phyloP scores from a whole-genome alignment of 2,329 filamentous ascomycete species.

The Hypoxylon sp. region DNA sequence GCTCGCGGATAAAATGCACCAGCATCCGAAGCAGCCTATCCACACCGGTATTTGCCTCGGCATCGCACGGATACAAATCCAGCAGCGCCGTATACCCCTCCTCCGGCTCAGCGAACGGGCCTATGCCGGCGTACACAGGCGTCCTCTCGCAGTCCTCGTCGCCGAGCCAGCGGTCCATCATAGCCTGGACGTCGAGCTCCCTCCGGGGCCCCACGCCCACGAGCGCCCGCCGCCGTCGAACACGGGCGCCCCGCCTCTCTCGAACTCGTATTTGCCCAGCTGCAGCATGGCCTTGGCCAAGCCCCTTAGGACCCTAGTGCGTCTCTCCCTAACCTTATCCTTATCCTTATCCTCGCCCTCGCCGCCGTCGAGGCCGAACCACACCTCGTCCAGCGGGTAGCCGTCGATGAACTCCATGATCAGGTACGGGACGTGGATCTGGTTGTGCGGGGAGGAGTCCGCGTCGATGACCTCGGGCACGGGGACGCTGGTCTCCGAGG shows the following conservation, averaged over 20 bases:
- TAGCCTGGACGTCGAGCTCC: slow-evolving; percentile 45
- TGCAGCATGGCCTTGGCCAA: slow-evolving; percentile 46
- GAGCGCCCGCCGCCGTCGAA: slow-evolving; percentile 39
- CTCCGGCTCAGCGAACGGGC: slow-evolving; percentile 33
- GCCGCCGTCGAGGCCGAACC: slow-evolving; percentile 40
- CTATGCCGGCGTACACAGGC: slow-evolving; percentile 38
- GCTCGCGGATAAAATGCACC: slow-evolving; percentile 43
- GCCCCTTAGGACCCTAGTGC: slow-evolving; percentile 38
- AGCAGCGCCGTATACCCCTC: slow-evolving; percentile 45
- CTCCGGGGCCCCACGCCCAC: slow-evolving; percentile 37
- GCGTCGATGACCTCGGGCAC: slow-evolving; percentile 49
- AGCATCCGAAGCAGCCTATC: slow-evolving; percentile 46
- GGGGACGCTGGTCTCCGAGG: slow-evolving; percentile 41
- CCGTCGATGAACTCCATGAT: slow-evolving; percentile 46
- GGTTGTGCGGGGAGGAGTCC: slow-evolving; percentile 38
- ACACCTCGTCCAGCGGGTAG: slow-evolving; percentile 44
- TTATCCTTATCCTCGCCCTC: slow-evolving; percentile 11
- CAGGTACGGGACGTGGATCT: slow-evolving; percentile 41
- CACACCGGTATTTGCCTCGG: slow-evolving; percentile 37
- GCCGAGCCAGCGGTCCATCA: slow-evolving; percentile 47
- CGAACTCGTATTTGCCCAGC: slow-evolving; percentile 45
- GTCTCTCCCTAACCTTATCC: slow-evolving; percentile 9
- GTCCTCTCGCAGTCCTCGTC: slow-evolving; percentile 38
- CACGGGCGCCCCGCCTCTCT: slow-evolving; percentile 42
- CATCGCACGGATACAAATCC: slow-evolving; percentile 35